Conservation (phyloP, 176 grass and related monocot genomes). For the Luzula sylvatica region DNA sequence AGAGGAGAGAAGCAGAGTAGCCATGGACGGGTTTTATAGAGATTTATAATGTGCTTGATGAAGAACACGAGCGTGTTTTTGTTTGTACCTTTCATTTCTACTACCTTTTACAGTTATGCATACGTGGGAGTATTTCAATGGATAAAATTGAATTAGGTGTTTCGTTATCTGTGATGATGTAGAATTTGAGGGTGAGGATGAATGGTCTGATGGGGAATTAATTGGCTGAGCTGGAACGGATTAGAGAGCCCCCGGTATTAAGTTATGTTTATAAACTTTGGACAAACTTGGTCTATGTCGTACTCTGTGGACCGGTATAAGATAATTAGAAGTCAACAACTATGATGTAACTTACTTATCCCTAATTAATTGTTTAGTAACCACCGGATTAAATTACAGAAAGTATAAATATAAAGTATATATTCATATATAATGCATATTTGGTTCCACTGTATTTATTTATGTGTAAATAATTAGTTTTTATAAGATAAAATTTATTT, state of each 20-base stretch:
- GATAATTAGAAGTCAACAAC: not conserved
- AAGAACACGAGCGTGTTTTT: no score
- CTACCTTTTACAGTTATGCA: no score
- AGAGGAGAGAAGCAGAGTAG: not conserved
- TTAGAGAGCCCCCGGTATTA: slow-evolving; percentile 8
- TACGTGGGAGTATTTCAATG: no score
- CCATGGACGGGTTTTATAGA: slow-evolving; percentile 8
- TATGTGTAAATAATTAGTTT: not conserved
- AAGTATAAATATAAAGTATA: no score
- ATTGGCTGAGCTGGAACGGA: slow-evolving; percentile 11
- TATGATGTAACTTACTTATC: not conserved
- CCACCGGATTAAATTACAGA: no score
- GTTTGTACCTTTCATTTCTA: no score
- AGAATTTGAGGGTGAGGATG: no score
- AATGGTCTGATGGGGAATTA: not conserved
- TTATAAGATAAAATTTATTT: not conserved
- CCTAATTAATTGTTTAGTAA: no score
- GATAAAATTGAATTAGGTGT: no score
- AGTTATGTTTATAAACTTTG: not conserved
- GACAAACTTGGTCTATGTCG: not conserved
- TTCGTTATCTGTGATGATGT: no score
- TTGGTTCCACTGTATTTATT: not conserved
- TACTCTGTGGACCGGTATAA: not conserved
- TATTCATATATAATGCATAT: no score
- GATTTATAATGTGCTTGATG: slow-evolving; percentile 3